Base-by-base conservation (phyloP, 768 basidiomycete species). In the Calvatia gigantea region DNA sequence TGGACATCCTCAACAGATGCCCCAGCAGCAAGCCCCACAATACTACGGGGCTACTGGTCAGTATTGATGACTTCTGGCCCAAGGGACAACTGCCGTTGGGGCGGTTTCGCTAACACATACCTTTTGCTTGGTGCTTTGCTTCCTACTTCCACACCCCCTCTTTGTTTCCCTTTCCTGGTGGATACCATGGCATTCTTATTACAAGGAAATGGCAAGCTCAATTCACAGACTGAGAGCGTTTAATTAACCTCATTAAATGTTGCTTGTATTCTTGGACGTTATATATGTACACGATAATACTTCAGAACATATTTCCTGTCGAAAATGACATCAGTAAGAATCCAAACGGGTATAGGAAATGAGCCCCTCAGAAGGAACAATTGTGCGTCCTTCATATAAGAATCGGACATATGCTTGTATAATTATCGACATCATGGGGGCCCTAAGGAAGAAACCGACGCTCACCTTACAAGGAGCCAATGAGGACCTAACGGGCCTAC, bases 321-420 rank as follows among this genome's bases (percentile, higher is more conserved):
- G 12, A 6, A 17, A 37, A 31, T n/a, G 17, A 42, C n/a, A n/a
- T 47, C 46, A 48, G 54, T n/a, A 41, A 32, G 27, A 23, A 17
- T 2, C n/a, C 19, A 12, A 19, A 9, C 9, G 14, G 17, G 23
- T n/a, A 39, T 9, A 38, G 23, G 3, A 42, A 32, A 47, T 28
- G 43, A 56, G 56, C 57, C 64, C 71, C 78, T 84, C 82, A 84
- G 81, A 65, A 63, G 67, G n/a, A n/a, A n/a, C n/a, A 71, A 73
- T 60, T 69, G 73, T 17, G 54, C 66, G 70, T 85, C 83, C 83
- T 72, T 79, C 81, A 85, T 77, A 58, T 67, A 70, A n/a, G n/a
- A 52, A 63, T 85, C 81, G 81, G 85, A 86, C 84, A 85, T 85
- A 86, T 86, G 84, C 85, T 86, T 86, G 84, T 86, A 74, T 71